Conservation (phyloP, 2,329 filamentous ascomycete species). For the Gnomoniopsis sp. region DNA sequence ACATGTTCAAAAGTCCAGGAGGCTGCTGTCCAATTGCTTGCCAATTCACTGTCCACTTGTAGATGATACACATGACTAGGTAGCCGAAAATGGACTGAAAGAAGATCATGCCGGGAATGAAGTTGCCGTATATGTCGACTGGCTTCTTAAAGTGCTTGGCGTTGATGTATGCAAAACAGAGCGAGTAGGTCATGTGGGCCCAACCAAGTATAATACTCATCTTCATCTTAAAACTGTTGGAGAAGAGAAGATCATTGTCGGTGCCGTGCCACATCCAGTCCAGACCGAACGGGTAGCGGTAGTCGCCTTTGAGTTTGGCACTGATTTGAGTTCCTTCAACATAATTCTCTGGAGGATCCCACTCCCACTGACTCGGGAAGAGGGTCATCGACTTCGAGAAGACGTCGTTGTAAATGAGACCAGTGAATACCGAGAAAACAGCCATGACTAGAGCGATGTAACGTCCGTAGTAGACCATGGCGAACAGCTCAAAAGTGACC, state of each 20-base stretch:
- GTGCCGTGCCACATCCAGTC: slow-evolving; percentile 97
- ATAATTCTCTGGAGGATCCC: slow-evolving; percentile 64
- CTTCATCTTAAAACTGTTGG: slow-evolving; percentile 99
- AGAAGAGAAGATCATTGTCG: slow-evolving; percentile 92
- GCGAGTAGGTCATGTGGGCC: slow-evolving; percentile 98
- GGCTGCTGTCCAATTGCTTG: slow-evolving; percentile 60
- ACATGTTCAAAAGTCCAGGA: slow-evolving; percentile 93
- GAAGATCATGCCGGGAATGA: slow-evolving; percentile 97
- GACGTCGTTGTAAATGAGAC: slow-evolving; percentile 94
- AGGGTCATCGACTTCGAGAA: slow-evolving; percentile 92
- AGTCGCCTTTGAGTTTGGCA: slow-evolving; percentile 64
- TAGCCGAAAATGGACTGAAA: slow-evolving; percentile 99
- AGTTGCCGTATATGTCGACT: slow-evolving; percentile 96
- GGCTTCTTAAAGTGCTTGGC: slow-evolving; percentile 91
- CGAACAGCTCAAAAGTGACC: slow-evolving; percentile 87
- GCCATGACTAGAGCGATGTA: slow-evolving; percentile 99
- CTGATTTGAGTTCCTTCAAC: slow-evolving; percentile 60
- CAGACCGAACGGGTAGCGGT: slow-evolving; percentile 92
- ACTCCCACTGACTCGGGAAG: slow-evolving; percentile 89
- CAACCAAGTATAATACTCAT: slow-evolving; percentile 96
- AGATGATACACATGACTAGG: slow-evolving; percentile 87
- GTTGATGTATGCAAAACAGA: slow-evolving; percentile 90
- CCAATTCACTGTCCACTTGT: slow-evolving; percentile 97
- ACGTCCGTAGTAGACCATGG: slow-evolving; percentile 97
- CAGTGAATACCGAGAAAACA: slow-evolving; percentile 93